These are phyloP conservation scores for Alopecurus myosuroides DNA, from an alignment of 176 grass and related monocot genomes.

Conservation along the genomic window DNA sequence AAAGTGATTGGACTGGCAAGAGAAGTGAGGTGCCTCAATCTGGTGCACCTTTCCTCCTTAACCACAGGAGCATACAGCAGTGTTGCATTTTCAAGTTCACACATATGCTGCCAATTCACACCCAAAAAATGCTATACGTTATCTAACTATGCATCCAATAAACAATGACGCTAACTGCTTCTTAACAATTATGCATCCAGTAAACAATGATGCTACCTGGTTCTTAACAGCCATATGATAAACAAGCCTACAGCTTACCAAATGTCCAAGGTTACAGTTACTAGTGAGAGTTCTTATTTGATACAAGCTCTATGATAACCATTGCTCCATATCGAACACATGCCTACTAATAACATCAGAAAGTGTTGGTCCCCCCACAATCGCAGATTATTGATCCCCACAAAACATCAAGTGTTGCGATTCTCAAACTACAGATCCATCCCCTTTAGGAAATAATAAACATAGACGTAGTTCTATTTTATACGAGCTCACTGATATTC, in stretches of 20 bases:
- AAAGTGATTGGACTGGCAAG: not conserved
- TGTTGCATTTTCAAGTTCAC: not conserved
- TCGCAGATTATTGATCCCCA: not conserved
- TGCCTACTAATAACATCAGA: not conserved
- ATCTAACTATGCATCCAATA: not conserved
- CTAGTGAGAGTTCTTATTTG: not conserved
- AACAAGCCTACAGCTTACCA: not conserved
- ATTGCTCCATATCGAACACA: not conserved
- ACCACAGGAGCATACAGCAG: not conserved
- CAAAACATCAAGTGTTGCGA: not conserved
- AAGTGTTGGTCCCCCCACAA: not conserved
- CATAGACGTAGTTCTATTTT: not conserved
- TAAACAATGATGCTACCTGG: not conserved
- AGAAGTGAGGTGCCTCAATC: constrained; percentile 21
- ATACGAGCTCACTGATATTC: not conserved
- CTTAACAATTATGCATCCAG: not conserved
- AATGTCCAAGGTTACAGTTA: not conserved
- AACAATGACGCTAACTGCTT: not conserved
- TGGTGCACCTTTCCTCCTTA: not conserved
- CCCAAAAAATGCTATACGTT: not conserved
- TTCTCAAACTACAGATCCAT: not conserved
- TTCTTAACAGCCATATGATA: constrained; percentile 11
- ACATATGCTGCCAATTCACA: constrained; percentile 15
- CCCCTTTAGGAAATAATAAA: constrained; percentile 7
- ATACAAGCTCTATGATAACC: not conserved